Conservation (phyloP, 2,329 filamentous ascomycete species). For the Paraconiothyrium sp. region DNA sequence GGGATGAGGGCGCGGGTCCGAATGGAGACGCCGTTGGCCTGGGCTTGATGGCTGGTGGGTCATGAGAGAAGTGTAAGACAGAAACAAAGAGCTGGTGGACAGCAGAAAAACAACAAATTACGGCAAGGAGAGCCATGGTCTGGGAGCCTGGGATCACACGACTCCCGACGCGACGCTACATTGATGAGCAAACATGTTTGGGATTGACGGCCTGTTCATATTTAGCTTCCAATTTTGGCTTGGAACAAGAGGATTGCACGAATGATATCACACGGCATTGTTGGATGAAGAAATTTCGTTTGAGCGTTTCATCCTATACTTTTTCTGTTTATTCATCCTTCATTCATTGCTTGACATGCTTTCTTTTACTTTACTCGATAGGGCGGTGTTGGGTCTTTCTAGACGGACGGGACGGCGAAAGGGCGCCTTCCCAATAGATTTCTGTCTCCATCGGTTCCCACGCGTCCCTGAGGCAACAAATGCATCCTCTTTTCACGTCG, state of each 20-base stretch:
- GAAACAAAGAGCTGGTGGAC: background rate
- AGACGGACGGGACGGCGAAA: background rate
- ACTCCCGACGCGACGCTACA: background rate
- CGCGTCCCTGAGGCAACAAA: background rate
- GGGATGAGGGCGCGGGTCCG: slow-evolving; percentile 36
- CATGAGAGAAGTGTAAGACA: background rate
- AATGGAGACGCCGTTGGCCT: slow-evolving; percentile 40
- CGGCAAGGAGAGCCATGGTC: background rate
- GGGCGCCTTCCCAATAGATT: background rate
- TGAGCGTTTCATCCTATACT: slow-evolving; percentile 3
- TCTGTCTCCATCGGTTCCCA: background rate
- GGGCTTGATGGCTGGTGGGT: slow-evolving; percentile 32
- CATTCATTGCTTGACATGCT: background rate
- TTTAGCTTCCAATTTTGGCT: slow-evolving; percentile 8
- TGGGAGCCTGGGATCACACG: background rate
- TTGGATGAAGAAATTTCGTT: background rate
- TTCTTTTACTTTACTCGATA: background rate
- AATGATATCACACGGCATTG: slow-evolving; percentile 16
- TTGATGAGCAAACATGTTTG: background rate
- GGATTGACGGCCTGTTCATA: slow-evolving; percentile 15
- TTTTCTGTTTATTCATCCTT: background rate
- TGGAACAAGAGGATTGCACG: slow-evolving; percentile 6
- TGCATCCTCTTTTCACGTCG: background rate
- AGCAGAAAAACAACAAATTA: background rate
- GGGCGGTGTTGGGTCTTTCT: background rate